These are phyloP conservation scores for Leishmania mexicana DNA, from an alignment of 208 protist genomes.

Conservation along the genomic window DNA sequence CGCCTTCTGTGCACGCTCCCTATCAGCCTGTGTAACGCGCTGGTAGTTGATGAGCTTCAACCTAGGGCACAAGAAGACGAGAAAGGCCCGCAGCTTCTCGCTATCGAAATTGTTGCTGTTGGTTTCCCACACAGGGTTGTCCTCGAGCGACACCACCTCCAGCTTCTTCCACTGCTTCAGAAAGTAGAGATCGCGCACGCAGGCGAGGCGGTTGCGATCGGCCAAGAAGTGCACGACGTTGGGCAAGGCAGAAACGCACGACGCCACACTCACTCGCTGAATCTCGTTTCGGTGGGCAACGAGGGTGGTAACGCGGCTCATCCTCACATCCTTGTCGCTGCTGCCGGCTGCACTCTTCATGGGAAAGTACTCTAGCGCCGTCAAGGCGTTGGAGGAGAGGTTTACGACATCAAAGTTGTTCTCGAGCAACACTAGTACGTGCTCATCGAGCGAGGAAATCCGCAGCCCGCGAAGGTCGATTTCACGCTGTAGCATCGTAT, in stretches of 20 bases:
- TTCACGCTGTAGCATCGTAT: slow-evolving; percentile 80
- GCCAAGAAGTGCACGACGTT: slow-evolving; percentile 76
- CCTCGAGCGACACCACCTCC: slow-evolving; percentile 70
- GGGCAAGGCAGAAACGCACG: slow-evolving; percentile 72
- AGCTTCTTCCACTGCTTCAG: slow-evolving; percentile 74
- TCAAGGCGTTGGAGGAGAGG: slow-evolving; percentile 77
- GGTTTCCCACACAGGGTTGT: slow-evolving; percentile 62
- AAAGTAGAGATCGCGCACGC: slow-evolving; percentile 66
- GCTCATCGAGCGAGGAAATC: slow-evolving; percentile 80
- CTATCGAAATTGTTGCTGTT: slow-evolving; percentile 47
- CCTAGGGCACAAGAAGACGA: slow-evolving; percentile 80
- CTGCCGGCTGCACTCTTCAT: neutral
- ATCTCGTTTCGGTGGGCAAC: slow-evolving; percentile 83
- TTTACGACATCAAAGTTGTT: slow-evolving; percentile 90
- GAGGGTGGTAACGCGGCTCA: slow-evolving; percentile 71
- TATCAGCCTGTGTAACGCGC: slow-evolving; percentile 70
- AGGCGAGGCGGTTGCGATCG: slow-evolving; percentile 68
- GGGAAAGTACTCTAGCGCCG: slow-evolving; percentile 82
- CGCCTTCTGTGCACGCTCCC: slow-evolving; percentile 25
- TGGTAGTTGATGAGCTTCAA: slow-evolving; percentile 87
- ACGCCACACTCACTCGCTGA: slow-evolving; percentile 73
- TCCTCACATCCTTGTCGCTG: slow-evolving; percentile 25
- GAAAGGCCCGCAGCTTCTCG: slow-evolving; percentile 69
- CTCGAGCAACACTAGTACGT: slow-evolving; percentile 60
- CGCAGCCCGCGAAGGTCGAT: slow-evolving; percentile 84